A percentile compares a stretch with the other conserved stretches of the same genome.
phyloP scores from a whole-genome alignment of 768 basidiomycete species.

The Termitomyces sp. region DNA sequence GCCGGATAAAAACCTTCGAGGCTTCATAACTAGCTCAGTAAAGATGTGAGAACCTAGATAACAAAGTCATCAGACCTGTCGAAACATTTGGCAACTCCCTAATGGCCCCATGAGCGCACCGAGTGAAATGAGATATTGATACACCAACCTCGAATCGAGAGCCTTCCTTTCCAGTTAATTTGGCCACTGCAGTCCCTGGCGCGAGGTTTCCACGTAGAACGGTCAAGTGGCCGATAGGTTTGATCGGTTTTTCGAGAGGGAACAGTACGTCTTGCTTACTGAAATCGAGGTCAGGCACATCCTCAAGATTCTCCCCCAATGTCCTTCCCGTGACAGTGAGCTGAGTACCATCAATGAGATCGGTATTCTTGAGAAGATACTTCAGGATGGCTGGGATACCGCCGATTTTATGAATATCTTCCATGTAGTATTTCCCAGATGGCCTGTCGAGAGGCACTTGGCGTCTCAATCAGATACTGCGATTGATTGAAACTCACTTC shows the following conservation, averaged over 20 bases:
- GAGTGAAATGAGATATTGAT: background rate
- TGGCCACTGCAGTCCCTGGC: conserved; percentile 84
- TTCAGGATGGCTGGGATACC: conserved; percentile 83
- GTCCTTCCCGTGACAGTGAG: conserved; percentile 92
- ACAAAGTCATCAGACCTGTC: conserved; percentile 42
- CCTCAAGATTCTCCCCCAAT: conserved; percentile 79
- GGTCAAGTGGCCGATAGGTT: conserved; percentile 79
- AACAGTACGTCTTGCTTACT: conserved; percentile 73
- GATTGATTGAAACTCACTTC: conserved; percentile 36
- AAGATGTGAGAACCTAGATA: background rate
- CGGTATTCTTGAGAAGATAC: conserved; percentile 72
- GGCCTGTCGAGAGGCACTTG: conserved; percentile 28
- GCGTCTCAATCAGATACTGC: background rate
- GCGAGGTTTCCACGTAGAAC: conserved; percentile 88
- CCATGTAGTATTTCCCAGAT: conserved; percentile 86
- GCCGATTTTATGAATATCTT: conserved; percentile 82
- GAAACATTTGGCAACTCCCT: conserved; percentile 73
- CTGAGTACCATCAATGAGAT: conserved; percentile 76
- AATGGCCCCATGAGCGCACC: conserved; percentile 18
- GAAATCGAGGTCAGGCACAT: conserved; percentile 69
- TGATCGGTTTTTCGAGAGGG: conserved; percentile 73
- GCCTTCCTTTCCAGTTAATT: conserved; percentile 93
- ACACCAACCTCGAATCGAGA: conserved; percentile 63
- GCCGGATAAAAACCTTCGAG: conserved; percentile 69
- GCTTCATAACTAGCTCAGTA: conserved; percentile 23